These are phyloP conservation scores for Sodiomyces alkalinus DNA, from an alignment of 2,329 filamentous ascomycete genomes.

Conservation along the genomic window DNA sequence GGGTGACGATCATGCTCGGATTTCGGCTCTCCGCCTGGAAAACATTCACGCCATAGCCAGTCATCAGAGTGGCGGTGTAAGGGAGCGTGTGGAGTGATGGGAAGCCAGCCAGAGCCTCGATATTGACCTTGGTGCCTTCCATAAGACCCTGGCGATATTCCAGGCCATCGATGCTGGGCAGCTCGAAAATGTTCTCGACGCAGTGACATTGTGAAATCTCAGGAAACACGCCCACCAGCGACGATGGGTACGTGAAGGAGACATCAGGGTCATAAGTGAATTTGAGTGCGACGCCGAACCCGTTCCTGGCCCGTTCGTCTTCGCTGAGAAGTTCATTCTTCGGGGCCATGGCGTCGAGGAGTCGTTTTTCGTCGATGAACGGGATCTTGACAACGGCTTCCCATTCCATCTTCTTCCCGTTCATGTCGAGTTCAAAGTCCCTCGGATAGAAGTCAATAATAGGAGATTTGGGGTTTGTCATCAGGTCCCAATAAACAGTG, in stretches of 20 bases:
- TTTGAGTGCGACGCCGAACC: constrained; percentile 83
- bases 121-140: constrained; percentile 68
- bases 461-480: constrained; percentile 79
- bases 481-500: constrained; percentile 70
- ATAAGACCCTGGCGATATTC: constrained; percentile 75
- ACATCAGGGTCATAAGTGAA: constrained; percentile 72
- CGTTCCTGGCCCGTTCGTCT: constrained; percentile 70
- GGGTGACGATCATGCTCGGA: constrained; percentile 85
- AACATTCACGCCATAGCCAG: constrained; percentile 76
- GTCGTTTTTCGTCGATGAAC: constrained; percentile 84
- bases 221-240: constrained; percentile 77
- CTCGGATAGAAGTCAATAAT: constrained; percentile 97
- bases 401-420: constrained; percentile 99
- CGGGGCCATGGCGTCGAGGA: constrained; percentile 73
- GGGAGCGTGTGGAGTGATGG: constrained; percentile 78
- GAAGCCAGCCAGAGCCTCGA: constrained; percentile 79
- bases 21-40: constrained; percentile 95
- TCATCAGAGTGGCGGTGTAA: constrained; percentile 56
- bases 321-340: constrained; percentile 64
- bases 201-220: constrained; percentile 78
- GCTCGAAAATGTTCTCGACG: constrained; percentile 89
- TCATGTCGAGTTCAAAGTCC: constrained; percentile 97
- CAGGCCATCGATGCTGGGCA: constrained; percentile 81
- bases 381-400: constrained; percentile 98
- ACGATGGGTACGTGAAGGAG: constrained; percentile 75